Base-by-base conservation (phyloP, 2,329 filamentous ascomycete species). In the Aspergillus intermedius region DNA sequence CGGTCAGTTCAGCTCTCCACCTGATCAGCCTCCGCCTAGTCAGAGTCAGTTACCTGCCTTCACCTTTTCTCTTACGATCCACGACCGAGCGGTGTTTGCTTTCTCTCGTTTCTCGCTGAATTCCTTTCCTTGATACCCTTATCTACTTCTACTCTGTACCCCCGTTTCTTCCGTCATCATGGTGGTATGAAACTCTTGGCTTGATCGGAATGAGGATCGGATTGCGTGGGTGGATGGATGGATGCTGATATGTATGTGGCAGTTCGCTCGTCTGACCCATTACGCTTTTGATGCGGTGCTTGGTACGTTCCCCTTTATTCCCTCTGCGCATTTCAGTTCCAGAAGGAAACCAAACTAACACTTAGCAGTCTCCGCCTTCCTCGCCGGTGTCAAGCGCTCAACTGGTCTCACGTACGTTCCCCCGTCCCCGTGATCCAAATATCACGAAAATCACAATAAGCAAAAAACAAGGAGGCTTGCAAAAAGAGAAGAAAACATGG, bases 241-340 rank as follows among this genome's bases (percentile, higher is more conserved):
- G 44, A 34, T 32, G 86, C 79, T 70, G 74, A 84, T 60, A 81
- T 30, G 25, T 9, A 30, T 30, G 75, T 78, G 77, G 75, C 84
- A 96, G 91, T 79, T 97, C 74, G 91, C 91, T 77, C 85, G 87
- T 72, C 75, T 97, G 64, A 87, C 88, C 69, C 91, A 97, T 76
- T 95, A 94, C 77, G 88, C 90, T 65, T 91, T 97, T 71, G 91
- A 97, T 74, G 91, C 91, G 56, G 89, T 97, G 60, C 82, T 97
- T 62, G 77, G 88, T 93, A 81, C 62, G 86, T 77, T 40, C 21
- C 40, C 37, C 42, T 42, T 42, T 19, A 19, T 19, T 49, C 3
- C 8, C 3, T 50, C 35, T 39, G 34, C 30, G 12, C 32, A 30
- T 34, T 30, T 12, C 10, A 30, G 10, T 5, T 22, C 5, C 4